Evolutionary conservation across 306 rosid species (phyloP).

Genomic region (Sicyos edulis): DNA sequence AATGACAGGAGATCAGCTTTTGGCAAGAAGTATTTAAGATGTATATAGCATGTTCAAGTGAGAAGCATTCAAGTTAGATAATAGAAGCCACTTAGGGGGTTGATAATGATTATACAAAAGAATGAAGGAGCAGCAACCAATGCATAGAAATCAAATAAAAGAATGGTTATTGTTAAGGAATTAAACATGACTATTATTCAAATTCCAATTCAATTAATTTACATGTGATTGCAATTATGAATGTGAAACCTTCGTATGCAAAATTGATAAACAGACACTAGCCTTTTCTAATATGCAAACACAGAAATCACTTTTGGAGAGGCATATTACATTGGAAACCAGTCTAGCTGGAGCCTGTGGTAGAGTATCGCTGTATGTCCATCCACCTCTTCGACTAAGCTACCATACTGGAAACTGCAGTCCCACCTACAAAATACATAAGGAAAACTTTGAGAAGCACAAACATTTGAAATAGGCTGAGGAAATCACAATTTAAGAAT

Average conservation of each 20-base stretch:
- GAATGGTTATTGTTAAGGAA: neutral
- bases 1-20: neutral
- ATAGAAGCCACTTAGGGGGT: neutral
- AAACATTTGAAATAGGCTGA: neutral
- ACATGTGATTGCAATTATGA: neutral
- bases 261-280: neutral
- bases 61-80: neutral
- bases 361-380: slow-evolving; percentile 97
- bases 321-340: too few species aligned
- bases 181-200: neutral
- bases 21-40: neutral
- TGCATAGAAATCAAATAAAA: neutral
- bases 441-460: slow-evolving; percentile 19
- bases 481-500: neutral
- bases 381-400: slow-evolving; percentile 98
- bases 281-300: neutral
- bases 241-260: neutral
- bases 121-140: neutral
- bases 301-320: neutral
- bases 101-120: neutral
- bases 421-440: slow-evolving; percentile 72
- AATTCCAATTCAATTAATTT: neutral
- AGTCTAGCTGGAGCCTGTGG: slow-evolving; percentile 93
- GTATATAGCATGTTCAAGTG: neutral
- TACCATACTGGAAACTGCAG: slow-evolving; percentile 83